Conservation (phyloP, 441 rosid genomes). For the Gossypium gossypioides region DNA sequence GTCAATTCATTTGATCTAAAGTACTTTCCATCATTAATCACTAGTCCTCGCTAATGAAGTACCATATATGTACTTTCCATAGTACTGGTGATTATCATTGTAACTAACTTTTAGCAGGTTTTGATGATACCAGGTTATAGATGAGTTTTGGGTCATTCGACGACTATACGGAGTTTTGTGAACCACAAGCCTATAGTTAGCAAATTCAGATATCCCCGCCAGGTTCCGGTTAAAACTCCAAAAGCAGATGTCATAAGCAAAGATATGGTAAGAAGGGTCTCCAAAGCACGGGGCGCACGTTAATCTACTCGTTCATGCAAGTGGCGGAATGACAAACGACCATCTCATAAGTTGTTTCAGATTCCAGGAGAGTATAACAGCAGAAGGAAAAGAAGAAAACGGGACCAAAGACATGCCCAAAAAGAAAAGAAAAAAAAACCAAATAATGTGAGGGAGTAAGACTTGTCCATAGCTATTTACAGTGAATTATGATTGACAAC, state of each 20-base stretch:
- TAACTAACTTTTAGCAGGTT: slow-evolving; percentile 38
- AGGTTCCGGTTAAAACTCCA: slow-evolving; percentile 71
- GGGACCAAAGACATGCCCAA: slow-evolving; percentile 8
- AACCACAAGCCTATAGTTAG: slow-evolving; percentile 65
- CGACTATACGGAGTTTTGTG: slow-evolving; percentile 78
- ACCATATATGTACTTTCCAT: not conserved
- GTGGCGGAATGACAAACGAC: slow-evolving; percentile 73
- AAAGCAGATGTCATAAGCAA: slow-evolving; percentile 84
- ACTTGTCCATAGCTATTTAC: slow-evolving; percentile 37
- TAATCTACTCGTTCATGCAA: slow-evolving; percentile 82
- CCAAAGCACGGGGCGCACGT: slow-evolving; percentile 70
- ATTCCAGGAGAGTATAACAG: slow-evolving; percentile 58
- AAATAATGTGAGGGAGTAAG: slow-evolving; percentile 20
- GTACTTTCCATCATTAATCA: slow-evolving; percentile 8
- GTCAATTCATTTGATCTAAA: slow-evolving; percentile 10
- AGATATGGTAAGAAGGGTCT: slow-evolving; percentile 80
- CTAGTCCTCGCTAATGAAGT: slow-evolving; percentile 7
- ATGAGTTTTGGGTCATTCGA: slow-evolving; percentile 74
- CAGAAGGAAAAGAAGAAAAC: slow-evolving; percentile 43
- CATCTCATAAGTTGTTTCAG: slow-evolving; percentile 74
- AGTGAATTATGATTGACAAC: too few species aligned
- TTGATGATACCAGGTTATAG: slow-evolving; percentile 53
- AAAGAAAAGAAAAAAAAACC: slow-evolving; percentile 16
- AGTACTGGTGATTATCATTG: slow-evolving; percentile 15
- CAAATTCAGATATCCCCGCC: slow-evolving; percentile 64